Percentiles rank a stretch among this genome's conserved stretches.
phyloP scores from a whole-genome alignment of 1,139 yeast genomes.

The Zygosaccharomyces sapae region DNA sequence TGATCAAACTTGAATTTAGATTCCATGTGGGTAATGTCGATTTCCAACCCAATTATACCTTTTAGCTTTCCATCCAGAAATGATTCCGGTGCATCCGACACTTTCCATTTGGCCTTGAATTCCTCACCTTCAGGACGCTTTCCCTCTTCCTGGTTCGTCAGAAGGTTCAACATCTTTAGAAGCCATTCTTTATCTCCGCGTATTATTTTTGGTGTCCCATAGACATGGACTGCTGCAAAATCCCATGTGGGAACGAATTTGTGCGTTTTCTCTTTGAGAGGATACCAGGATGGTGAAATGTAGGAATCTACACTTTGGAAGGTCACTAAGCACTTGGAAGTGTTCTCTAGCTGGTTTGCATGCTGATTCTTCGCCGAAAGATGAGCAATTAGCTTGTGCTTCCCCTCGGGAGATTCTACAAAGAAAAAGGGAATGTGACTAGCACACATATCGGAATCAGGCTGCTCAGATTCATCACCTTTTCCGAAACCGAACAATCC shows the following conservation, averaged over 20 bases:
- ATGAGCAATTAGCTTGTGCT: slow-evolving; percentile 50
- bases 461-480: not conserved
- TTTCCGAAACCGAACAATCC: slow-evolving; percentile 6
- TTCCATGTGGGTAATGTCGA: slow-evolving; percentile 48
- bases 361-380: slow-evolving; percentile 55
- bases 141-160: slow-evolving; percentile 41
- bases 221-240: slow-evolving; percentile 46
- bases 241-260: slow-evolving; percentile 56
- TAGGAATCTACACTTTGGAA: slow-evolving; percentile 55
- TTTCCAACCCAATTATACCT: slow-evolving; percentile 56
- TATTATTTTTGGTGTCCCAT: slow-evolving; percentile 50
- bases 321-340: slow-evolving; percentile 46
- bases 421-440: slow-evolving; percentile 45
- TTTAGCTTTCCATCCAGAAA: slow-evolving; percentile 46
- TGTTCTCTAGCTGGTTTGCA: slow-evolving; percentile 42
- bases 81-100: slow-evolving; percentile 54
- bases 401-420: slow-evolving; percentile 40
- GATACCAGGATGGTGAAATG: slow-evolving; percentile 59
- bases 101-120: slow-evolving; percentile 47
- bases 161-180: slow-evolving; percentile 28
- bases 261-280: slow-evolving; percentile 53
- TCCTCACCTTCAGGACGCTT: slow-evolving; percentile 30
- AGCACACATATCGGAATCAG: slow-evolving; percentile 27
- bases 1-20: slow-evolving; percentile 64
- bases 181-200: slow-evolving; percentile 36